phyloP scores from a whole-genome alignment of 345 rosid genomes.

The Pistacia vera region DNA sequence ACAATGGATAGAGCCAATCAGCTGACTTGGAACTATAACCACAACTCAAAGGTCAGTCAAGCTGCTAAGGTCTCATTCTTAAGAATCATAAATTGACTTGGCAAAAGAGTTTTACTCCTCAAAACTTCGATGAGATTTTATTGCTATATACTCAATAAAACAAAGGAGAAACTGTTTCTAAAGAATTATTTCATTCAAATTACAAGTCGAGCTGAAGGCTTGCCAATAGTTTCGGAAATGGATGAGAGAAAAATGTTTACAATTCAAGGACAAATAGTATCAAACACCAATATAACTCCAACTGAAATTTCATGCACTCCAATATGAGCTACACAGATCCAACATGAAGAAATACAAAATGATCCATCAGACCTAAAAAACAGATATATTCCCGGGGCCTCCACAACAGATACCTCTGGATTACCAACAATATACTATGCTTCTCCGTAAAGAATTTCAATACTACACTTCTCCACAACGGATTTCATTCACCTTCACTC shows the following conservation, averaged over 20 bases:
- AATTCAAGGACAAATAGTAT: constrained; percentile 11
- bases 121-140: neutral
- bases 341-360: constrained; percentile 33
- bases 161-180: neutral
- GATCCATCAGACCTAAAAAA: constrained; percentile 18
- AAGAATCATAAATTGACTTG: neutral
- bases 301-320: constrained; percentile 14
- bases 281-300: constrained; percentile 21
- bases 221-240: constrained; percentile 15
- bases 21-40: neutral
- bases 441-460: too few species aligned
- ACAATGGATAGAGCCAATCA: neutral
- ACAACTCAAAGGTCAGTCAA: neutral
- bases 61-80: neutral
- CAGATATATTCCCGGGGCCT: constrained; percentile 23
- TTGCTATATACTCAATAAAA: neutral
- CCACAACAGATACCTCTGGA: constrained; percentile 24
- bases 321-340: constrained; percentile 37
- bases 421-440: constrained; percentile 15
- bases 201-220: constrained; percentile 27
- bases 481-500: constrained; percentile 70
- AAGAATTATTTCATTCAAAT: constrained; percentile 34
- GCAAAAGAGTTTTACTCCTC: neutral
- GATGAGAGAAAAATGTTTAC: constrained; percentile 23
- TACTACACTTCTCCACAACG: neutral